These are phyloP conservation scores for Aureobasidium namibiae DNA, from an alignment of 2,329 filamentous ascomycete genomes.

Conservation along the genomic window DNA sequence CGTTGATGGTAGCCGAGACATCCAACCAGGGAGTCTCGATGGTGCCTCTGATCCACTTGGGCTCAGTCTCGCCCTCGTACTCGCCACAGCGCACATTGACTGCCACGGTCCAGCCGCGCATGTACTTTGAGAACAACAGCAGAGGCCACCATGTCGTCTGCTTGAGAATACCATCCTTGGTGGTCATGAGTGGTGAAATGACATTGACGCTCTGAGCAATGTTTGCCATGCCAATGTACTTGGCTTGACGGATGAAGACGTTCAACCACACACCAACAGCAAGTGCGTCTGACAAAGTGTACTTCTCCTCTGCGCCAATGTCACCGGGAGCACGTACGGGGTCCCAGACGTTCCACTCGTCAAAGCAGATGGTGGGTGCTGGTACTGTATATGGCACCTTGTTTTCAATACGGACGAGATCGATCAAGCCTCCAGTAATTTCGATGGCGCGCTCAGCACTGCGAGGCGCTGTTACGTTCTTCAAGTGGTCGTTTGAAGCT, in stretches of 20 bases:
- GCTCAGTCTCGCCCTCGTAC: slow-evolving; percentile 60
- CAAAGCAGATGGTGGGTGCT: slow-evolving; percentile 66
- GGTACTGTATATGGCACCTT: slow-evolving; percentile 50
- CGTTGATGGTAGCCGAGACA: slow-evolving; percentile 53
- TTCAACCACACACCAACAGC: slow-evolving; percentile 71
- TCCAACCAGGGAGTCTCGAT: slow-evolving; percentile 65
- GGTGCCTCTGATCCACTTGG: slow-evolving; percentile 55
- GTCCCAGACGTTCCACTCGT: slow-evolving; percentile 83
- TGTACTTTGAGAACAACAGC: slow-evolving; percentile 59
- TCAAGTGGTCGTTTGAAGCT: slow-evolving; percentile 41
- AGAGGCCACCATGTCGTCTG: slow-evolving; percentile 72
- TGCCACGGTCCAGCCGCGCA: slow-evolving; percentile 63
- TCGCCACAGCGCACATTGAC: slow-evolving; percentile 55
- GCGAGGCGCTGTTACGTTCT: slow-evolving; percentile 55
- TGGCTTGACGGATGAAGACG: slow-evolving; percentile 64
- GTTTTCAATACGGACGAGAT: slow-evolving; percentile 65
- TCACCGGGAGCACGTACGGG: slow-evolving; percentile 62
- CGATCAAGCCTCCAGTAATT: slow-evolving; percentile 59
- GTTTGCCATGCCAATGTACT: slow-evolving; percentile 67
- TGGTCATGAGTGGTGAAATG: slow-evolving; percentile 69
- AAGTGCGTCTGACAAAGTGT: slow-evolving; percentile 66
- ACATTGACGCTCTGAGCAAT: slow-evolving; percentile 74
- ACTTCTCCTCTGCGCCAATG: slow-evolving; percentile 62
- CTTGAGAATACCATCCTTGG: slow-evolving; percentile 52
- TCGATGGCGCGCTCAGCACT: slow-evolving; percentile 67